Percentiles rank a stretch among this genome's conserved stretches.
phyloP scores from a whole-genome alignment of 176 grass and related monocot species.

The Oryza punctata region DNA sequence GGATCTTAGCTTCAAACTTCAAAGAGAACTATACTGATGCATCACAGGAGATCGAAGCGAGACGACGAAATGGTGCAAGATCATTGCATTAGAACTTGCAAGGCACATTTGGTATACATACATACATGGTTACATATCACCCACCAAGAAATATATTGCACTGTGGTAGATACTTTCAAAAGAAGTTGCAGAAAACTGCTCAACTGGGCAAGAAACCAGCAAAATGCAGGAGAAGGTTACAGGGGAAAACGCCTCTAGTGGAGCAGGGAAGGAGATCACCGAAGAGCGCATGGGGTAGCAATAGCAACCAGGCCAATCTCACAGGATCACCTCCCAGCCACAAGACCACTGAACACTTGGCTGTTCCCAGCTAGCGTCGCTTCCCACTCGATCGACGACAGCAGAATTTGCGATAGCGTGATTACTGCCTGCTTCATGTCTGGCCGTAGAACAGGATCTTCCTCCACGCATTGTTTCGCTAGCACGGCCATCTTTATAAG shows the following conservation, averaged over 20 bases:
- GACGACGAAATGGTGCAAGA: neutral
- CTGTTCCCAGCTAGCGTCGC: conserved; percentile 81
- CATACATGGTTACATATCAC: conserved; percentile 40
- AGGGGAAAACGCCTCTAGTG: neutral
- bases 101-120: conserved; percentile 37
- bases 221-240: neutral
- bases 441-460: conserved; percentile 87
- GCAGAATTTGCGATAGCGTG: conserved; percentile 87
- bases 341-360: conserved; percentile 97
- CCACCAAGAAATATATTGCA: conserved; percentile 28
- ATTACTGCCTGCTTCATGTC: conserved; percentile 99
- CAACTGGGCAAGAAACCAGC: conserved; percentile 39
- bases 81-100: conserved; percentile 21
- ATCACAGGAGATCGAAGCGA: neutral
- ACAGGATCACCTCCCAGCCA: conserved; percentile 78
- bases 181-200: conserved; percentile 24
- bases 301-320: neutral
- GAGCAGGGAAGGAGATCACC: neutral
- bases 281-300: conserved; percentile 12
- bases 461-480: conserved; percentile 91
- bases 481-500: conserved; percentile 76
- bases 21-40: neutral
- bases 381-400: conserved; percentile 96
- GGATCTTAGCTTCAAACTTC: neutral
- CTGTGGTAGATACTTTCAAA: conserved; percentile 12